A percentile compares a stretch with the other conserved stretches of the same genome.
Conservation (phyloP, 768 basidiomycete genomes). For the Suillus clintonianus region DNA sequence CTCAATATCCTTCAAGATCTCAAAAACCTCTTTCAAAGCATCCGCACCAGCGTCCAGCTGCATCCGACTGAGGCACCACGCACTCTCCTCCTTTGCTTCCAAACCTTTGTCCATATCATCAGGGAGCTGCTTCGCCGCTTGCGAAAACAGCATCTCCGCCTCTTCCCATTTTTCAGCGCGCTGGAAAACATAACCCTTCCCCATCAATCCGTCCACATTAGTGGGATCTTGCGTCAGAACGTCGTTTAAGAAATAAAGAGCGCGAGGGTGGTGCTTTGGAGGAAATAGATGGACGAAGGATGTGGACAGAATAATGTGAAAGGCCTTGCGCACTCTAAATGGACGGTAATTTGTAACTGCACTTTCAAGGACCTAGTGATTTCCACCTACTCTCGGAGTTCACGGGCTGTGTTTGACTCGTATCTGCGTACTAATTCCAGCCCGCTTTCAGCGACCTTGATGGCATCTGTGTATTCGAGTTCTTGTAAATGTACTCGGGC, state of each 20-base stretch:
- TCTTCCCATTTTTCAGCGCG: constrained; percentile 64
- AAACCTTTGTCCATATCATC: constrained; percentile 49
- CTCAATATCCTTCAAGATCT: constrained; percentile 45
- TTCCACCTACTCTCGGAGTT: constrained; percentile 46
- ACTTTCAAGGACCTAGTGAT: neutral
- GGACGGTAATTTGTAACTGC: neutral
- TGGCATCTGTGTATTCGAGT: constrained; percentile 71
- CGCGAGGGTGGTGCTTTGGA: constrained; percentile 86
- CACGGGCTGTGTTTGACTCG: constrained; percentile 60
- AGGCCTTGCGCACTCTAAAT: constrained; percentile 61
- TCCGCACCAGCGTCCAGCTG: constrained; percentile 52
- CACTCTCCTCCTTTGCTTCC: constrained; percentile 77
- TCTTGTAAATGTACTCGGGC: constrained; percentile 67
- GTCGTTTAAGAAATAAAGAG: constrained; percentile 71
- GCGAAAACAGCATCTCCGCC: constrained; percentile 62
- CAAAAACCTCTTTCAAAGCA: constrained; percentile 50
- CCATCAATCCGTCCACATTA: constrained; percentile 69
- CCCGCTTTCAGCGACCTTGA: constrained; percentile 72
- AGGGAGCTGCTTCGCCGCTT: constrained; percentile 50
- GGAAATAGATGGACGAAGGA: constrained; percentile 84
- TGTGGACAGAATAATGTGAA: constrained; percentile 72
- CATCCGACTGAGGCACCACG: constrained; percentile 71
- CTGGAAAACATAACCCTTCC: constrained; percentile 73
- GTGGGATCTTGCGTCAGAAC: constrained; percentile 64
- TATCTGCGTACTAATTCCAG: constrained; percentile 53